Evolutionary conservation across 176 grass and related monocot species (phyloP).

Genomic region (Themeda triandra): DNA sequence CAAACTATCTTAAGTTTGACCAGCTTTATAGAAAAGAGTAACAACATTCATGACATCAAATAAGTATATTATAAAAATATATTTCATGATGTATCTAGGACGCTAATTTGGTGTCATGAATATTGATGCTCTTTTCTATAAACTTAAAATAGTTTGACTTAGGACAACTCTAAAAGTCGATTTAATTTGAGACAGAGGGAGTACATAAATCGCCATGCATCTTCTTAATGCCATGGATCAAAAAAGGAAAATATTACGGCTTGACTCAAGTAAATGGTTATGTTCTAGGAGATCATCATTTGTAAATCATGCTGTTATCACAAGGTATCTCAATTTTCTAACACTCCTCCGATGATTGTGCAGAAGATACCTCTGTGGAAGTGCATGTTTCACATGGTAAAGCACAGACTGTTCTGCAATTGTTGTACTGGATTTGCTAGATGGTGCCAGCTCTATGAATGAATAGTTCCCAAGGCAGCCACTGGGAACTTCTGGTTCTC

Average conservation of each 20-base stretch:
- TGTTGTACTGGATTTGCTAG: neutral
- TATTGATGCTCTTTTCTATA: no score
- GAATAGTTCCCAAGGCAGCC: neutral
- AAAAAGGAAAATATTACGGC: neutral
- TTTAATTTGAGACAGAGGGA: no score
- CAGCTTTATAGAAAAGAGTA: no score
- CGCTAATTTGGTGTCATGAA: no score
- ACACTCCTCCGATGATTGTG: neutral
- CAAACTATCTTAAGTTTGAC: no score
- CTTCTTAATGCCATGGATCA: neutral
- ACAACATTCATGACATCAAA: no score
- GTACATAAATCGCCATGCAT: neutral
- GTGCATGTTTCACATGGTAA: slow-evolving; percentile 31
- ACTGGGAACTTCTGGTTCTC: slow-evolving; percentile 27
- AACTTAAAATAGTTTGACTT: no score
- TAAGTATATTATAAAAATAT: no score
- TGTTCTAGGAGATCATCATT: neutral
- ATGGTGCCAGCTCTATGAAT: neutral
- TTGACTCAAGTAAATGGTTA: neutral
- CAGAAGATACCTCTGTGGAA: slow-evolving; percentile 46
- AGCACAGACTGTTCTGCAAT: neutral
- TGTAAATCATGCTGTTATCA: neutral
- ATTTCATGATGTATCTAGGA: no score
- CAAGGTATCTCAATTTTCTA: neutral
- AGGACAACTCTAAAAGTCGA: neutral